These are phyloP conservation scores for Penicillium palitans DNA, from an alignment of 2,329 filamentous ascomycete genomes.

Conservation along the genomic window DNA sequence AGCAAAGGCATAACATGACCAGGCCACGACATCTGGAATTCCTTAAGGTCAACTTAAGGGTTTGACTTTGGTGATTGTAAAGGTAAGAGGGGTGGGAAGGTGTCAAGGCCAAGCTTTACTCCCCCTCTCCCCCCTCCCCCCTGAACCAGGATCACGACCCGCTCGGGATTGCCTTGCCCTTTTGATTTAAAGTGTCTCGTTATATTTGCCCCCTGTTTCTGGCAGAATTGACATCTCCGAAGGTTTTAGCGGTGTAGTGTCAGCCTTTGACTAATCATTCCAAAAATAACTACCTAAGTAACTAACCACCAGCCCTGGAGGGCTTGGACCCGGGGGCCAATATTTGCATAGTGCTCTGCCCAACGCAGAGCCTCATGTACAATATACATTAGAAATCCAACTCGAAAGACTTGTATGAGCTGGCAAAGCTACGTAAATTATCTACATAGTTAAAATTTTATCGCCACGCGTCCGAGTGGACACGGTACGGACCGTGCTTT, in stretches of 20 bases:
- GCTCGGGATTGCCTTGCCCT: background rate
- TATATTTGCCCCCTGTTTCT: background rate
- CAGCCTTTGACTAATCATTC: background rate
- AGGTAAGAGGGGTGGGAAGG: background rate
- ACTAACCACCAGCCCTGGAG: too few species aligned
- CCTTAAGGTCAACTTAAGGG: background rate
- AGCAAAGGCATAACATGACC: background rate
- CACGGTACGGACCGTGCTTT: conserved; percentile 1
- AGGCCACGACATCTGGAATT: conserved; percentile 1
- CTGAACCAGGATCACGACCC: conserved; percentile 10
- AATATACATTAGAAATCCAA: background rate
- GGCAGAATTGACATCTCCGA: background rate
- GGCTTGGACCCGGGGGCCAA: too few species aligned
- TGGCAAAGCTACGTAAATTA: conserved; percentile 2
- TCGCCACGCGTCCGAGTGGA: conserved; percentile 20
- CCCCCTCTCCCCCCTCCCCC: background rate
- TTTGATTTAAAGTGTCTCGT: background rate
- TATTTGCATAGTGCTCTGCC: background rate
- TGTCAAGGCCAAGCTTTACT: conserved; percentile 20
- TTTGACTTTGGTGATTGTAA: background rate
- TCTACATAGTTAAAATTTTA: background rate
- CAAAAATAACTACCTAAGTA: background rate
- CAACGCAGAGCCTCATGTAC: background rate
- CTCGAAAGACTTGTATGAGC: background rate
- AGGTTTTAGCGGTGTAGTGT: background rate